Evolutionary conservation across 2,329 filamentous ascomycete species (phyloP).

Genomic region (Cercospora sp.): DNA sequence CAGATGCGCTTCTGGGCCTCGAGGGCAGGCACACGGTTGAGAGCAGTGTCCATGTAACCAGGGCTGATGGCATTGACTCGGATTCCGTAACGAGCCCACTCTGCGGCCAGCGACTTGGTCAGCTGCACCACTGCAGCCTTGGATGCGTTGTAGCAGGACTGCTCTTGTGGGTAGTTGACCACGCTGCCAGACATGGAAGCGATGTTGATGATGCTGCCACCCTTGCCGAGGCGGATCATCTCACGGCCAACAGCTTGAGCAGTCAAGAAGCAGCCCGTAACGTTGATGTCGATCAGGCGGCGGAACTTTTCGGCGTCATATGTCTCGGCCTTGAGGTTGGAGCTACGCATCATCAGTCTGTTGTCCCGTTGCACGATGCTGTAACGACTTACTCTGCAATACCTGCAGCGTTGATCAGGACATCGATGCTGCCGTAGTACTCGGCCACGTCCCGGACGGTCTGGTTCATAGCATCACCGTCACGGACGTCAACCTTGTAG

Average conservation of each 20-base stretch:
- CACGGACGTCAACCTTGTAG: conserved; percentile 77
- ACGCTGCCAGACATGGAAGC: conserved; percentile 60
- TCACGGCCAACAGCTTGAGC: conserved; percentile 55
- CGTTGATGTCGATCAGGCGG: conserved; percentile 77
- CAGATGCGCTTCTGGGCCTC: conserved; percentile 82
- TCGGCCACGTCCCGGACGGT: conserved; percentile 66
- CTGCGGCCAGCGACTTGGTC: conserved; percentile 76
- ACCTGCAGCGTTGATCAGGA: conserved; percentile 77
- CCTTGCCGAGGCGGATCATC: conserved; percentile 71
- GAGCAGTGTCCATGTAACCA: conserved; percentile 82
- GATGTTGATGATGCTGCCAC: conserved; percentile 72
- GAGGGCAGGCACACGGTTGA: conserved; percentile 75
- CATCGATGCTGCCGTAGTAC: conserved; percentile 68
- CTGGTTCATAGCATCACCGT: conserved; percentile 67
- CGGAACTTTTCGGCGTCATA: conserved; percentile 77
- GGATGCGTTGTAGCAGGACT: conserved; percentile 79
- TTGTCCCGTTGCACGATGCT: background rate
- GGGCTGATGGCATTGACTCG: conserved; percentile 83
- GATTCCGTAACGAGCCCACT: conserved; percentile 80
- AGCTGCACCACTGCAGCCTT: conserved; percentile 79
- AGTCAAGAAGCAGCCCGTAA: conserved; percentile 76
- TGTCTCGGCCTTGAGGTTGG: conserved; percentile 78
- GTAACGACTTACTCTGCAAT: conserved; percentile 63
- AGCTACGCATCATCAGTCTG: conserved; percentile 46
- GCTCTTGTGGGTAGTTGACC: conserved; percentile 65